Percentiles rank a stretch among this genome's conserved stretches.
These are phyloP conservation scores for Lunasporangiospora selenospora DNA, from an alignment of 192 early-diverging fungal genomes.

Conservation along the genomic window DNA sequence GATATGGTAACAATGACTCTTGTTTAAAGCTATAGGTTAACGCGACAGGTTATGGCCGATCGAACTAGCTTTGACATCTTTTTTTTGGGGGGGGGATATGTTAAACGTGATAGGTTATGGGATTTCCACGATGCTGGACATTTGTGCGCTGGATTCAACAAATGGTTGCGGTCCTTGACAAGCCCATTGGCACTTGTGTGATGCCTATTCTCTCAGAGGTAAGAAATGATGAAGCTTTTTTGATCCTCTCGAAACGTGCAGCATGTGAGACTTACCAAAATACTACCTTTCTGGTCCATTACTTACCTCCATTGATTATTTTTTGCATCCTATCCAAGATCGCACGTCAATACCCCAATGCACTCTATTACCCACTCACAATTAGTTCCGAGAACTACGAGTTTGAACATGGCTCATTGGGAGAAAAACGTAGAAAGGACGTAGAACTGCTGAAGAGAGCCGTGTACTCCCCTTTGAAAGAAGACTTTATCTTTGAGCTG, in stretches of 20 bases:
- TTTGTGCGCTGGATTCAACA: conserved; percentile 82
- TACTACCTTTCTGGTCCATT: too few species aligned
- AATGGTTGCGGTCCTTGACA: conserved; percentile 74
- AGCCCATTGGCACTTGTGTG: conserved; percentile 53
- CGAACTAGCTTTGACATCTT: too few species aligned
- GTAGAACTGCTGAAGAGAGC: conserved; percentile 45
- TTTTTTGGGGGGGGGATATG: too few species aligned
- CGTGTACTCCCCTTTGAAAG: conserved; percentile 54
- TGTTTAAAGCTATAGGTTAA: neutral
- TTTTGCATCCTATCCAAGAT: conserved; percentile 48
- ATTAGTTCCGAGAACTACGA: conserved; percentile 76
- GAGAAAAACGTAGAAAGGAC: conserved; percentile 36
- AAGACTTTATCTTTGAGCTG: conserved; percentile 69
- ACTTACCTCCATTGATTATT: neutral
- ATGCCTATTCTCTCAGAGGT: conserved; percentile 58
- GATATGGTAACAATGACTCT: conserved; percentile 13
- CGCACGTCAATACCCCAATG: conserved; percentile 66
- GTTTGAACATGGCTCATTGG: conserved; percentile 43
- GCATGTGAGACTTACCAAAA: too few species aligned
- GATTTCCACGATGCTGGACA: conserved; percentile 62
- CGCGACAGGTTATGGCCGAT: too few species aligned
- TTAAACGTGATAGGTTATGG: conserved; percentile 30
- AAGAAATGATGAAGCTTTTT: conserved; percentile 4
- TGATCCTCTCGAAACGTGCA: too few species aligned
- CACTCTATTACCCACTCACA: conserved; percentile 70